Evolutionary conservation across 768 basidiomycete species (phyloP).

Genomic region (Agaricus sinodeliciosus): DNA sequence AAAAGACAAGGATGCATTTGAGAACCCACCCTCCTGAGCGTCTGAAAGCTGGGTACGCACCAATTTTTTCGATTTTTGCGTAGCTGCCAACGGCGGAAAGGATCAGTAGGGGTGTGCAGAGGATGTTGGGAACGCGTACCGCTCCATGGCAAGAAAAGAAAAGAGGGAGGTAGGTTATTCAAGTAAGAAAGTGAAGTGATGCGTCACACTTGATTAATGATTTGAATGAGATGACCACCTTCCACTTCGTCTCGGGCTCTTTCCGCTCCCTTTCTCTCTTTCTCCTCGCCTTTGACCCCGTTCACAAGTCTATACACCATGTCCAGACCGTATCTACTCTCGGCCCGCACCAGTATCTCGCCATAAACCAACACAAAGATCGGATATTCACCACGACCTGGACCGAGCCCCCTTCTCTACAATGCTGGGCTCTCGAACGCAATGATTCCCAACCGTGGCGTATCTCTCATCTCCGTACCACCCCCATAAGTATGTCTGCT

Average conservation of each 20-base stretch:
- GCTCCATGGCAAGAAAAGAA: slow-evolving; percentile 32
- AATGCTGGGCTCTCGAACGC: slow-evolving; percentile 36
- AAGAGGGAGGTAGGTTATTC: neutral
- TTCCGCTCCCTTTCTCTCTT: slow-evolving; percentile 47
- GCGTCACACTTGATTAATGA: neutral
- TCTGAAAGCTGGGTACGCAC: slow-evolving; percentile 46
- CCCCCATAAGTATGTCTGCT: slow-evolving; percentile 35
- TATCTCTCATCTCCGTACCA: slow-evolving; percentile 34
- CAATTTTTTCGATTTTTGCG: slow-evolving; percentile 96
- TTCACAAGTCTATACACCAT: slow-evolving; percentile 29
- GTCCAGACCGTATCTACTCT: slow-evolving; percentile 35
- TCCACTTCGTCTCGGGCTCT: slow-evolving; percentile 40
- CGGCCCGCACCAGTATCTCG: slow-evolving; percentile 49
- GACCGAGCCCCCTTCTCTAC: slow-evolving; percentile 39
- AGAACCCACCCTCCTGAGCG: slow-evolving; percentile 1
- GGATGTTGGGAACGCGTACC: slow-evolving; percentile 24
- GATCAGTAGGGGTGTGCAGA: slow-evolving; percentile 12
- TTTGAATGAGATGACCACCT: neutral
- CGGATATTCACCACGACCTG: slow-evolving; percentile 44
- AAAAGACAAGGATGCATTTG: slow-evolving; percentile 12
- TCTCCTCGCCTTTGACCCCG: slow-evolving; percentile 41
- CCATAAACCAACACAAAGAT: slow-evolving; percentile 26
- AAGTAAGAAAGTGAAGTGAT: slow-evolving; percentile 8
- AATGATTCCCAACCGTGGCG: slow-evolving; percentile 18
- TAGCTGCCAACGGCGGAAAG: slow-evolving; percentile 48